phyloP scores from a whole-genome alignment of 345 rosid species.

The Eucalyptus victrix region DNA sequence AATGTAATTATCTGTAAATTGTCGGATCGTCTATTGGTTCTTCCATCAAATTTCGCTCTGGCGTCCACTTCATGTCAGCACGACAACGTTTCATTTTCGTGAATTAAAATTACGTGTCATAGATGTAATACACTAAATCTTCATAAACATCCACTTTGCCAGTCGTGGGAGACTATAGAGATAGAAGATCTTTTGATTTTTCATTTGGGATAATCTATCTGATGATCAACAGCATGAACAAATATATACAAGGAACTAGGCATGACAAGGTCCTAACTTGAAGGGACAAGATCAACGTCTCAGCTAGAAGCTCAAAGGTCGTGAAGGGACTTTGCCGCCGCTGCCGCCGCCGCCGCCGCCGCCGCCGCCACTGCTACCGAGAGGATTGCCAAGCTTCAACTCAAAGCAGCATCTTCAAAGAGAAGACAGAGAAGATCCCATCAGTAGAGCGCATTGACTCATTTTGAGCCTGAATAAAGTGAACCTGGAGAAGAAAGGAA shows the following conservation, averaged over 20 bases:
- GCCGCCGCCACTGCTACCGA: rapidly evolving
- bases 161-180: not conserved
- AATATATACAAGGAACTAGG: not conserved
- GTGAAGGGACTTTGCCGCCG: not conserved
- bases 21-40: not conserved
- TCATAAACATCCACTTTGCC: not conserved
- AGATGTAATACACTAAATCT: not conserved
- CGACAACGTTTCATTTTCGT: not conserved
- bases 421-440: not conserved
- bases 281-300: not conserved
- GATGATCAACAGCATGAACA: not conserved
- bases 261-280: not conserved
- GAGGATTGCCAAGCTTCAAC: not conserved
- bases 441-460: not conserved
- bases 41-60: not conserved
- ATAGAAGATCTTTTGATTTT: not conserved
- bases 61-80: not conserved
- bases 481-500: not conserved
- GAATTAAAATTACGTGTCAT: not conserved
- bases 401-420: not conserved
- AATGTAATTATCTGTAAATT: not conserved
- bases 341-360: rapidly evolving
- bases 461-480: not conserved
- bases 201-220: not conserved
- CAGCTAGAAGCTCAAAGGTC: not conserved